These are phyloP conservation scores for Fagopyrum esculentum DNA, from an alignment of 148 eudicot species.

Conservation along the genomic window DNA sequence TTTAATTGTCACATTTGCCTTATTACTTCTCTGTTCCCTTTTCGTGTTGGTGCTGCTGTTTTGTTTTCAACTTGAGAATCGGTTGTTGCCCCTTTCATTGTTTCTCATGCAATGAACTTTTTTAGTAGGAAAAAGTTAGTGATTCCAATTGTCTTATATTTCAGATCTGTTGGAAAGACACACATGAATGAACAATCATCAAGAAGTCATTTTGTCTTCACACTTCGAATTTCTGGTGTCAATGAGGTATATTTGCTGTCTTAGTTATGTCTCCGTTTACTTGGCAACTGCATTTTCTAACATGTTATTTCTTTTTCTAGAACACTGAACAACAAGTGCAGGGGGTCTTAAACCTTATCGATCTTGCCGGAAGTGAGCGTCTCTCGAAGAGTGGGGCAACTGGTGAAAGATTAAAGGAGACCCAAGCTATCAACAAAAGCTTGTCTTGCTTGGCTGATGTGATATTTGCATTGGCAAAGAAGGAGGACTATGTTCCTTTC, in stretches of 20 bases:
- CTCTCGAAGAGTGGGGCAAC: conserved; percentile 79
- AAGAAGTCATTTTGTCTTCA: conserved; percentile 83
- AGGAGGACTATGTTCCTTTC: conserved; percentile 76
- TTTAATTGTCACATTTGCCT: not conserved
- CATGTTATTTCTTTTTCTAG: conserved; percentile 21
- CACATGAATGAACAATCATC: conserved; percentile 86
- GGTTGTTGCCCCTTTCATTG: not conserved
- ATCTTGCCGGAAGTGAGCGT: conserved; percentile 82
- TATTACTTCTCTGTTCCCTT: too few species aligned
- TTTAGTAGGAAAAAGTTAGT: not conserved
- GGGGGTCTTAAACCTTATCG: conserved; percentile 67
- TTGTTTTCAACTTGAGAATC: too few species aligned
- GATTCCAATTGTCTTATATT: not conserved
- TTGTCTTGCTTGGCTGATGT: conserved; percentile 68
- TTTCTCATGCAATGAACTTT: not conserved
- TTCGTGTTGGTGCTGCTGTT: too few species aligned
- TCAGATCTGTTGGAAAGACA: conserved; percentile 72
- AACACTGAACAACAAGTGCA: conserved; percentile 68
- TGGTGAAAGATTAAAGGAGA: conserved; percentile 70
- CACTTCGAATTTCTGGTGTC: conserved; percentile 58
- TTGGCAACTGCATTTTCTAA: not conserved
- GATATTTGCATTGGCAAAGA: conserved; percentile 68
- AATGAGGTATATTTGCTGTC: conserved; percentile 43
- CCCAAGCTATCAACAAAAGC: conserved; percentile 79
- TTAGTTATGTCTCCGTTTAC: not conserved